Evolutionary conservation across 1,284 basidiomycete genomes (phyloP).

Genomic region (Gomphus bonarii): DNA sequence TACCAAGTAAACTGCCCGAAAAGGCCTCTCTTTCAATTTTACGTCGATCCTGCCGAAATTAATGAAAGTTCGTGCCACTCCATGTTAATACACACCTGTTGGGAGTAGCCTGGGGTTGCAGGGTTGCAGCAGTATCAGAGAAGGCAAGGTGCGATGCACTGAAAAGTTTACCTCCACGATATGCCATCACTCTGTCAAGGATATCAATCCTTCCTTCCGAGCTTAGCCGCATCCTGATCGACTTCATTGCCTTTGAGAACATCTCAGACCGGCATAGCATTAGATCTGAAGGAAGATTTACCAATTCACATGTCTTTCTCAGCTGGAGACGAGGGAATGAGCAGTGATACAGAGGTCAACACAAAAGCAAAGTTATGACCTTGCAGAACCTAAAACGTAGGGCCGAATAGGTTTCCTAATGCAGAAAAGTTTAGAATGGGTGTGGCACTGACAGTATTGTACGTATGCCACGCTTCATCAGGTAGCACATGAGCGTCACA

Average conservation of each 20-base stretch:
- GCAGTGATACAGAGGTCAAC: background rate
- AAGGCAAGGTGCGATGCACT: background rate
- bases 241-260: slow-evolving; percentile 59
- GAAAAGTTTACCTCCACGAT: slow-evolving; percentile 58
- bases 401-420: slow-evolving; percentile 20
- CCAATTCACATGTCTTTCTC: slow-evolving; percentile 74
- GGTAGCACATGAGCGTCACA: slow-evolving; percentile 63
- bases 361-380: background rate
- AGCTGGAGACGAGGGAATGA: slow-evolving; percentile 32
- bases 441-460: slow-evolving; percentile 52
- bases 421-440: slow-evolving; percentile 35
- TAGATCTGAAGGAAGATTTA: slow-evolving; percentile 22
- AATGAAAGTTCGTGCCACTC: background rate
- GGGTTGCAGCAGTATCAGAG: background rate
- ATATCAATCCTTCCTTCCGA: slow-evolving; percentile 72
- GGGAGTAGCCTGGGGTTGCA: slow-evolving; percentile 41
- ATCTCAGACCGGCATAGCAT: background rate
- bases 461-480: slow-evolving; percentile 75
- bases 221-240: slow-evolving; percentile 62
- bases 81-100: slow-evolving; percentile 26
- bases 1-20: slow-evolving; percentile 70
- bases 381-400: background rate
- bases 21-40: slow-evolving; percentile 83
- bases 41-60: slow-evolving; percentile 57
- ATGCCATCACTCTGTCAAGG: slow-evolving; percentile 69